Evolutionary conservation across 1,284 basidiomycete genomes (phyloP).

Genomic region (Irpex lacteus): DNA sequence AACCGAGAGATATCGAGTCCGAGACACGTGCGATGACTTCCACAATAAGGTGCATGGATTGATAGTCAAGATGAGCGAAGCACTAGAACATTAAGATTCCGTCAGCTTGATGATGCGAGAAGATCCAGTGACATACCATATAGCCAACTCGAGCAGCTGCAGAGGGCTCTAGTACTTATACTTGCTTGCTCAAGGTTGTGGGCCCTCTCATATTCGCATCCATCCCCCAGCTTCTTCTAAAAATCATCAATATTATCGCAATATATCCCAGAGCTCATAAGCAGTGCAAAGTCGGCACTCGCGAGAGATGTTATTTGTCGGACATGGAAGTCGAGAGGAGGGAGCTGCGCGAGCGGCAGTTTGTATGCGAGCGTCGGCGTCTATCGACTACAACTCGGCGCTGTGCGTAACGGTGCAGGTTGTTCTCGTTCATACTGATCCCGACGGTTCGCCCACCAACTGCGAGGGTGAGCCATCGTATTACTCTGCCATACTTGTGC

Average conservation of each 20-base stretch:
- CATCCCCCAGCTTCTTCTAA: no score
- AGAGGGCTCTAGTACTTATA: no score
- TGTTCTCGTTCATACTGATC: conserved; percentile 26
- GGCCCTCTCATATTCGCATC: no score
- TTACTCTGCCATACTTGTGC: conserved; percentile 14
- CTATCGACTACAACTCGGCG: not conserved
- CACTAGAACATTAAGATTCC: no score
- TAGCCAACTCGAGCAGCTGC: no score
- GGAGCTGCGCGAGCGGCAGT: not conserved
- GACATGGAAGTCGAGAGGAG: not conserved
- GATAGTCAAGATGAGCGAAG: not conserved
- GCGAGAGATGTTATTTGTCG: not conserved
- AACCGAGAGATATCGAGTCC: not conserved
- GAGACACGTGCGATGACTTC: not conserved
- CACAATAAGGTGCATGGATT: not conserved
- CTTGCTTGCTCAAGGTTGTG: no score
- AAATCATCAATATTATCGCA: no score
- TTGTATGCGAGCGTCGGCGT: not conserved
- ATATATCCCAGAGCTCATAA: no score
- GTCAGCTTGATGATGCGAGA: no score
- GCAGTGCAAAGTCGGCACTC: no score
- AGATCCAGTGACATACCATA: no score
- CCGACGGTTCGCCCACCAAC: conserved; percentile 14
- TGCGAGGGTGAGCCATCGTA: conserved; percentile 21
- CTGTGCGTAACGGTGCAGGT: conserved; percentile 14